These are phyloP conservation scores for Kazachstania sp. DNA, from an alignment of 1,139 yeast species.

Conservation along the genomic window DNA sequence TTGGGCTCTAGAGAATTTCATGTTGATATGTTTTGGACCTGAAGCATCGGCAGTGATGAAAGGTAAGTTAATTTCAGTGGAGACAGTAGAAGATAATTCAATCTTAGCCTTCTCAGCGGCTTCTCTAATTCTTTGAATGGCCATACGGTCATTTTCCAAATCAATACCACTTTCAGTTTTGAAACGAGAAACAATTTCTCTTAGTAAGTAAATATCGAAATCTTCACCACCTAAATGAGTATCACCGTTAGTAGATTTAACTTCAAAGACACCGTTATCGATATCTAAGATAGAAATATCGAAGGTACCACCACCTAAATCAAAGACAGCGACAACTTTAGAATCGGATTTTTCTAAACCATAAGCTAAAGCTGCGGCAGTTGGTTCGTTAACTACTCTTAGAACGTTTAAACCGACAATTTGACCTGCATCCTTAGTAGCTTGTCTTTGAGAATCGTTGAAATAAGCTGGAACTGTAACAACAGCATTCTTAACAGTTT, in stretches of 20 bases:
- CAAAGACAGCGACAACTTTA: constrained; percentile 89
- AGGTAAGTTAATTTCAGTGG: constrained; percentile 94
- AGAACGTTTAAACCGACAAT: constrained; percentile 92
- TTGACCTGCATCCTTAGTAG: constrained; percentile 97
- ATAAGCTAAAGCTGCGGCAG: constrained; percentile 97
- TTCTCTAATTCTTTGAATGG: constrained; percentile 98
- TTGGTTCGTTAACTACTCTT: constrained; percentile 97
- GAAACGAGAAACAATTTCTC: constrained; percentile 85
- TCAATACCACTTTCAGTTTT: constrained; percentile 89
- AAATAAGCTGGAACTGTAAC: constrained; percentile 97
- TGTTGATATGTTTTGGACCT: constrained; percentile 97
- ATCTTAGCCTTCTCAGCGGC: constrained; percentile 99
- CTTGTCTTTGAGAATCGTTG: constrained; percentile 98
- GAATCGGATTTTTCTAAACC: constrained; percentile 86
- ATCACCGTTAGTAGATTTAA: constrained; percentile 97
- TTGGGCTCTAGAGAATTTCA: constrained; percentile 86
- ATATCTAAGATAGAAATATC: constrained; percentile 92
- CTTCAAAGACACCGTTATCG: constrained; percentile 96
- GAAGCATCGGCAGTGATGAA: constrained; percentile 79
- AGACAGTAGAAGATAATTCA: constrained; percentile 87
- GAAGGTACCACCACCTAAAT: constrained; percentile 98
- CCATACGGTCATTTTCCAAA: constrained; percentile 90
- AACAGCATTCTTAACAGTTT: constrained; percentile 80
- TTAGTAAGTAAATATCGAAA: constrained; percentile 77
- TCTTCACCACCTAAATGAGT: constrained; percentile 99